A percentile compares a stretch with the other conserved stretches of the same genome.
Evolutionary conservation across 345 rosid species (phyloP).

Genomic region (Lenwebbia sp.): DNA sequence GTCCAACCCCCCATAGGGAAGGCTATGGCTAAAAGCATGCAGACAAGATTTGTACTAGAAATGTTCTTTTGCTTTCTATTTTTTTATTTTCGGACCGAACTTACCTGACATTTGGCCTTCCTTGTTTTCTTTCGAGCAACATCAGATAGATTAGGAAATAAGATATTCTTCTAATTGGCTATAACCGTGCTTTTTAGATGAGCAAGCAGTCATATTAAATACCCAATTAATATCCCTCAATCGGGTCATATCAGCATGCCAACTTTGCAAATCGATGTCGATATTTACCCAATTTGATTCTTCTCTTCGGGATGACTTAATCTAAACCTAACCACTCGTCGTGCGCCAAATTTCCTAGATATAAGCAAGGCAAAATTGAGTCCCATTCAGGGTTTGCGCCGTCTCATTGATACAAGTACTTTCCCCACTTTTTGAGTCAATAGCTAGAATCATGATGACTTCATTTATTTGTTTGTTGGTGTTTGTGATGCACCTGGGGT

Average conservation of each 20-base stretch:
- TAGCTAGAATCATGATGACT: not conserved
- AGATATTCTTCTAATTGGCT: not conserved
- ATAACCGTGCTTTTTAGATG: not conserved
- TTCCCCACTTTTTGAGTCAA: not conserved
- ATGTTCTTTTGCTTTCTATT: not conserved
- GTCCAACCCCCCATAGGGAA: not conserved
- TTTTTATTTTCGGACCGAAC: not conserved
- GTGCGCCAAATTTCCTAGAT: not conserved
- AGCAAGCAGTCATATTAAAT: not conserved
- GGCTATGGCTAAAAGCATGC: not conserved
- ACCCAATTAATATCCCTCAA: not conserved
- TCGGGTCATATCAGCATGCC: not conserved
- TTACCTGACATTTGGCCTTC: not conserved
- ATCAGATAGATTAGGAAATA: not conserved
- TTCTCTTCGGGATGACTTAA: not conserved
- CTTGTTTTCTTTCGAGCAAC: not conserved
- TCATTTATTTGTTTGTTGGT: not conserved
- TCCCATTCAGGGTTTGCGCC: not conserved
- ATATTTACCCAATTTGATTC: not conserved
- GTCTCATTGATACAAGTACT: not conserved
- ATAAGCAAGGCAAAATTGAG: not conserved
- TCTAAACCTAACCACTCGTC: not conserved
- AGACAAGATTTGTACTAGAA: not conserved
- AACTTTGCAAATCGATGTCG: not conserved
- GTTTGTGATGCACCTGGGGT: too few relatives aligned